These are phyloP conservation scores for Taiozyma onychis DNA, from an alignment of 1,139 yeast species.

Conservation along the genomic window DNA sequence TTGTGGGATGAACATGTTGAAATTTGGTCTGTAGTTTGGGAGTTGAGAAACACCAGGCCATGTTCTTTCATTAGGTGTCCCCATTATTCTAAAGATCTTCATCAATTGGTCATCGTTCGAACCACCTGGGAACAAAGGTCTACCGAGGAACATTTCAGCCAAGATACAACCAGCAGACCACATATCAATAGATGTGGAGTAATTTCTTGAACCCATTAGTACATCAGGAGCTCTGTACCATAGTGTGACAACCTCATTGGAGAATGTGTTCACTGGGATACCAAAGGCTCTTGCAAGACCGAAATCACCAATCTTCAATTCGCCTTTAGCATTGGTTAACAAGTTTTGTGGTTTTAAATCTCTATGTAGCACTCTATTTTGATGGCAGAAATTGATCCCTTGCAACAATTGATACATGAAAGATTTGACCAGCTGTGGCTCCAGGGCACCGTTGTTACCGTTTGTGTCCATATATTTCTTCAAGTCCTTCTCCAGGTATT, in stretches of 20 bases:
- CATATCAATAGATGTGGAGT: slow-evolving; percentile 93
- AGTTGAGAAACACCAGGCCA: slow-evolving; percentile 92
- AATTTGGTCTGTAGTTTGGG: slow-evolving; percentile 79
- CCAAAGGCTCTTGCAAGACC: slow-evolving; percentile 98
- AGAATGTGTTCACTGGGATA: slow-evolving; percentile 93
- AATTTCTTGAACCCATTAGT: slow-evolving; percentile 86
- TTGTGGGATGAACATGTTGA: slow-evolving; percentile 77
- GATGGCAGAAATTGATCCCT: slow-evolving; percentile 94
- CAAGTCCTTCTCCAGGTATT: slow-evolving; percentile 89
- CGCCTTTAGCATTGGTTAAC: slow-evolving; percentile 82
- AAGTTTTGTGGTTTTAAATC: slow-evolving; percentile 95
- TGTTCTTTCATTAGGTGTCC: slow-evolving; percentile 90
- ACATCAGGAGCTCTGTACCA: slow-evolving; percentile 99
- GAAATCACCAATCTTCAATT: slow-evolving; percentile 91
- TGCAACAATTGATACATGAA: slow-evolving; percentile 89
- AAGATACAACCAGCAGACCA: slow-evolving; percentile 99
- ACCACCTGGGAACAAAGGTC: slow-evolving; percentile 93
- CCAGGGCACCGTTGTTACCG: slow-evolving; percentile 76
- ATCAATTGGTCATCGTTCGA: slow-evolving; percentile 92
- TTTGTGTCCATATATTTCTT: slow-evolving; percentile 90
- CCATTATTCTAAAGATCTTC: slow-evolving; percentile 87
- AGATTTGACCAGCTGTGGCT: slow-evolving; percentile 72
- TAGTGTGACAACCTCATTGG: slow-evolving; percentile 94
- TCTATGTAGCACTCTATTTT: slow-evolving; percentile 88
- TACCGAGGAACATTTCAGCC: slow-evolving; percentile 98